These are phyloP conservation scores for Castanea sativa DNA, from an alignment of 306 rosid genomes.

Conservation along the genomic window DNA sequence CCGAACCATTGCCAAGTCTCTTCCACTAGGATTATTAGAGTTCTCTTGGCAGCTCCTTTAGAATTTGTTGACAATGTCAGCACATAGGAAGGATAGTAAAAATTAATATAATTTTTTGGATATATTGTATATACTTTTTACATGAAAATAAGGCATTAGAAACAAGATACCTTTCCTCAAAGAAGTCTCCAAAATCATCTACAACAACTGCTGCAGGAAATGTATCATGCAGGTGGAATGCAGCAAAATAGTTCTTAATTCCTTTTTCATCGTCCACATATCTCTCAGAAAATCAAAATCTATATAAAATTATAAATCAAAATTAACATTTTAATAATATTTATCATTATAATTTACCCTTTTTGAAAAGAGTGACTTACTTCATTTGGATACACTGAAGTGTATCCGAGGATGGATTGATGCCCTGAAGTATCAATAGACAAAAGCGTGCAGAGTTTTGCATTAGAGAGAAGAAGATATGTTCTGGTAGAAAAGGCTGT, in stretches of 20 bases:
- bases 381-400: conserved; percentile 72
- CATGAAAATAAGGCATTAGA: background rate
- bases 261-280: conserved; percentile 74
- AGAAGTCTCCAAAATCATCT: conserved; percentile 82
- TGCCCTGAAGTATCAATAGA: conserved; percentile 42
- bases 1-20: conserved; percentile 86
- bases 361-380: conserved; percentile 32
- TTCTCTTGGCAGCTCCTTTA: conserved; percentile 71
- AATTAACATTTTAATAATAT: background rate
- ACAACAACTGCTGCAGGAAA: conserved; percentile 69
- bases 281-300: conserved; percentile 27
- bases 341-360: background rate
- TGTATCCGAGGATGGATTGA: conserved; percentile 56
- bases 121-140: no score
- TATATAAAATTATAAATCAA: background rate
- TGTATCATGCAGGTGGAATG: conserved; percentile 63
- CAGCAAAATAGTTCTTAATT: conserved; percentile 78
- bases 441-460: background rate
- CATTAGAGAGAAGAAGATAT: background rate
- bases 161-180: conserved; percentile 51
- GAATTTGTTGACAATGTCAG: background rate
- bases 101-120: background rate
- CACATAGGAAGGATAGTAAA: background rate
- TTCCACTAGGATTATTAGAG: conserved; percentile 59
- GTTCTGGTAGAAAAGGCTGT: background rate